phyloP scores from a whole-genome alignment of 768 basidiomycete genomes.

The Boletus sp. region DNA sequence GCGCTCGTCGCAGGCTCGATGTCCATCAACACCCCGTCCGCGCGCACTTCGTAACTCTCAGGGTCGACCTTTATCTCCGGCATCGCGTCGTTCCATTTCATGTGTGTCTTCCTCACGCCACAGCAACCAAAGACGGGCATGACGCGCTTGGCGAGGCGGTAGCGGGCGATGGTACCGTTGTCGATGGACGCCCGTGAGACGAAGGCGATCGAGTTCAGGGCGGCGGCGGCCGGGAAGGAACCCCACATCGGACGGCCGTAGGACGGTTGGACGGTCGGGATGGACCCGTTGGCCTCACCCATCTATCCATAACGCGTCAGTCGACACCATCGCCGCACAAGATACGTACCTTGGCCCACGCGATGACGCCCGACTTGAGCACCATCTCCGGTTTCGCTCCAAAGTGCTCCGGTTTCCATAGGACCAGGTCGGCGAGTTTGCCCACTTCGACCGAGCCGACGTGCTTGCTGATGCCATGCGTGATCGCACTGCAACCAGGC shows the following conservation, averaged over 20 bases:
- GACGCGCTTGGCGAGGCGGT: slow-evolving; percentile 67
- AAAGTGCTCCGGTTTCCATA: slow-evolving; percentile 95
- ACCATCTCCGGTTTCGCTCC: slow-evolving; percentile 93
- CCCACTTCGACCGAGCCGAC: slow-evolving; percentile 84
- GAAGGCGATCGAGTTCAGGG: slow-evolving; percentile 82
- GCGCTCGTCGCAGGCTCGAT: slow-evolving; percentile 69
- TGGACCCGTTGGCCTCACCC: slow-evolving; percentile 96
- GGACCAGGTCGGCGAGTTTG: slow-evolving; percentile 87
- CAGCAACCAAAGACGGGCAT: slow-evolving; percentile 80
- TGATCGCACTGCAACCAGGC: slow-evolving; percentile 61
- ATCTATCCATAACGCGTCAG: slow-evolving; percentile 46
- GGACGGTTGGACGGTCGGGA: slow-evolving; percentile 92
- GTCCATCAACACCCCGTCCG: slow-evolving; percentile 76
- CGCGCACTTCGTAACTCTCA: slow-evolving; percentile 83
- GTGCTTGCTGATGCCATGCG: slow-evolving; percentile 86
- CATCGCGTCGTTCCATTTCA: slow-evolving; percentile 88
- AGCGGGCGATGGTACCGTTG: slow-evolving; percentile 57
- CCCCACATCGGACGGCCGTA: slow-evolving; percentile 95
- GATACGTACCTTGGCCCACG: slow-evolving; percentile 75
- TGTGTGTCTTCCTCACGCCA: slow-evolving; percentile 77
- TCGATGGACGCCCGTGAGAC: slow-evolving; percentile 74
- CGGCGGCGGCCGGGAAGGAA: slow-evolving; percentile 69
- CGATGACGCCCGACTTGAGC: slow-evolving; percentile 92
- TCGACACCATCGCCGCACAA: too few relatives aligned
- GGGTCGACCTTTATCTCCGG: slow-evolving; percentile 90